Evolutionary conservation across 1,284 basidiomycete genomes (phyloP), one percentile per base, ranked within the genome.

Genomic region (Microbotryum intermedium): DNA sequence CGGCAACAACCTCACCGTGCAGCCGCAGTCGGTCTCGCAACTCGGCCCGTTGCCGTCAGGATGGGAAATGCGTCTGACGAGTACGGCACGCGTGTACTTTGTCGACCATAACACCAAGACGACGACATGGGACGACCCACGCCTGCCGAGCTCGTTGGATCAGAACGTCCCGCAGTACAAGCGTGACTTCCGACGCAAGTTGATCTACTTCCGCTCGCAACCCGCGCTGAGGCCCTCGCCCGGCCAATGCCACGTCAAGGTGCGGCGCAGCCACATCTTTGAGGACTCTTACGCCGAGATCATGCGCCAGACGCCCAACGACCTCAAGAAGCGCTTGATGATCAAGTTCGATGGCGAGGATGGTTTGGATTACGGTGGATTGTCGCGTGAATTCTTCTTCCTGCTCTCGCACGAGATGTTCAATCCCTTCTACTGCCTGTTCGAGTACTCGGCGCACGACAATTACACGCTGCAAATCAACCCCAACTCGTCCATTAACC

Each of bases 341-440:
- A 89, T 99, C 77, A 97, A 88, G 79, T 99, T 99, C 72, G 94
- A 97, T 68, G 92, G 93, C 53, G 94, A 98, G 76, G 95, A 98
- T 75, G 95, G 93, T 70, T 76, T 98, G 68, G 95, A 98, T 79
- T 98, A 97, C 71, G 94, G 94, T 74, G 94, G 94, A 79, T 83
- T 97, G 52, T 94, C 92, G 50, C 84, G 90, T 79, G 94, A 98
- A 79, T 97, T 94, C 87, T 98, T 98, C 84, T 99, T 98, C 89
- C 79, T 99, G 58, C 82, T 99, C 57, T 97, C 92, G 34, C 95
- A 98, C 77, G 95, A 98, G 67, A 77, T 77, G 76, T 77, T 78
- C 72, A 76, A 76, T 69, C 92, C 92, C n/a, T 95, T 94, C 78
- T 99, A 98, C 76, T 95, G 95, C 69, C 80, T 99, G 49, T 99